These are phyloP conservation scores for Rheum nobile DNA, from an alignment of 148 eudicot genomes.

Conservation along the genomic window DNA sequence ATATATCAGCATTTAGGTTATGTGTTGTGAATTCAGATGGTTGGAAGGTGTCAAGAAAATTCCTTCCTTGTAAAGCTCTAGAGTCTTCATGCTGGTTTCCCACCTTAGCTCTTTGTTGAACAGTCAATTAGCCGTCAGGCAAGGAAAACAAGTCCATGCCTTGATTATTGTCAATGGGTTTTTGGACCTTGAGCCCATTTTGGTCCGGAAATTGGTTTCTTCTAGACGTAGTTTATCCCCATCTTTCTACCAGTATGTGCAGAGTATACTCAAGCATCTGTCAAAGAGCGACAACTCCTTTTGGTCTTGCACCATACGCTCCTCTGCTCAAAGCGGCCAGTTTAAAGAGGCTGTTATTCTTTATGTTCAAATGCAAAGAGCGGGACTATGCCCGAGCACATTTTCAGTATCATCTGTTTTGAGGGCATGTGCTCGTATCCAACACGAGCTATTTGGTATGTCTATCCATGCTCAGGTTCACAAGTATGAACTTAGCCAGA, in stretches of 20 bases:
- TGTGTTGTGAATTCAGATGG: neutral
- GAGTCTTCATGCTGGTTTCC: conserved; percentile 31
- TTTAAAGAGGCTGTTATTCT: conserved; percentile 48
- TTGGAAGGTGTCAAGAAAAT: neutral
- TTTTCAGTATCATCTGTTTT: conserved; percentile 50
- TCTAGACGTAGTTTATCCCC: conserved; percentile 17
- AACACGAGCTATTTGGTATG: conserved; percentile 32
- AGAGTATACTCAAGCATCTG: conserved; percentile 27
- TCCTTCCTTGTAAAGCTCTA: neutral
- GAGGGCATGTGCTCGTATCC: conserved; percentile 56
- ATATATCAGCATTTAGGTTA: neutral
- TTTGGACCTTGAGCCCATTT: conserved; percentile 22
- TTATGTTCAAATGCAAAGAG: conserved; percentile 38
- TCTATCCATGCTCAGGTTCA: conserved; percentile 60
- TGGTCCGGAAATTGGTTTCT: conserved; percentile 26
- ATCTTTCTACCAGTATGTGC: conserved; percentile 20
- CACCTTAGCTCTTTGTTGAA: conserved; percentile 28
- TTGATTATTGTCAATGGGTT: conserved; percentile 34
- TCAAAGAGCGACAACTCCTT: conserved; percentile 32
- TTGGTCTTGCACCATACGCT: conserved; percentile 39
- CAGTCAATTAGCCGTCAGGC: conserved; percentile 28
- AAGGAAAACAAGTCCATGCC: conserved; percentile 64
- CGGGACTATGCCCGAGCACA: conserved; percentile 32
- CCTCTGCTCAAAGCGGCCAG: conserved; percentile 32
- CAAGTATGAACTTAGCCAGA: conserved; percentile 35